Evolutionary conservation across 2,329 filamentous ascomycete genomes (phyloP), one percentile per base, ranked within the genome.

Genomic region (Westerdykella aurantiaca): DNA sequence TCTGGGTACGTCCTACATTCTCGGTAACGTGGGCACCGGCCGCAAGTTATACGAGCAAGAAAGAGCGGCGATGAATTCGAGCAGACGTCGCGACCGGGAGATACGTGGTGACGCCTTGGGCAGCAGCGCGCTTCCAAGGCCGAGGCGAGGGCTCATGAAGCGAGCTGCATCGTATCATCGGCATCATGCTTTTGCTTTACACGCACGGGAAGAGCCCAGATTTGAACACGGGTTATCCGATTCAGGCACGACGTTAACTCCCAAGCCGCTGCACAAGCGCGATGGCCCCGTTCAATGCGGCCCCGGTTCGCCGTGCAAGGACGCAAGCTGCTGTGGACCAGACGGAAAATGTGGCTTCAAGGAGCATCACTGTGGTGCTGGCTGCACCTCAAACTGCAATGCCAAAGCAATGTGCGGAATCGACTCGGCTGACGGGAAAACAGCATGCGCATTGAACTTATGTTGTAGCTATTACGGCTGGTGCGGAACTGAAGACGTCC

Each of bases 381-480:
- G 13, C 14, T 58, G 56, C 43, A 45, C 34, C 1, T 58, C 54
- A 1, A 63, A 66, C 37, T 69, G 66, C 42, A 51, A 66, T 49
- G 63, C 66, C 14, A 56, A 49, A 14, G 61, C 64, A 9, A 55
- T 61, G 42, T 70, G 66, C 38, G 64, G 66, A n/a, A 48, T 58
- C 16, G 55, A 61, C 34, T 55, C 55, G 6, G 33, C 22, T 21
- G 41, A 23, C 10, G 44, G 37, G 1, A 41, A 40, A 7, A 25
- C 18, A 4, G 22, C 25, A 17, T 51, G 51, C 34, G 43, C 37
- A 4, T 41, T 56, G 34, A 51, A 53, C 16, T 18, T 53, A 1
- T 56, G 51, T 23, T 56, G 53, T 31, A 45, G 41, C 33, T 44
- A 42, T n/a, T 51, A 49, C 25, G 51, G 52, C 9, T 53, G 43